Percentiles rank a stretch among this genome's conserved stretches.
Evolutionary conservation across 345 rosid genomes (phyloP).

Genomic region (Kernera saxatilis): DNA sequence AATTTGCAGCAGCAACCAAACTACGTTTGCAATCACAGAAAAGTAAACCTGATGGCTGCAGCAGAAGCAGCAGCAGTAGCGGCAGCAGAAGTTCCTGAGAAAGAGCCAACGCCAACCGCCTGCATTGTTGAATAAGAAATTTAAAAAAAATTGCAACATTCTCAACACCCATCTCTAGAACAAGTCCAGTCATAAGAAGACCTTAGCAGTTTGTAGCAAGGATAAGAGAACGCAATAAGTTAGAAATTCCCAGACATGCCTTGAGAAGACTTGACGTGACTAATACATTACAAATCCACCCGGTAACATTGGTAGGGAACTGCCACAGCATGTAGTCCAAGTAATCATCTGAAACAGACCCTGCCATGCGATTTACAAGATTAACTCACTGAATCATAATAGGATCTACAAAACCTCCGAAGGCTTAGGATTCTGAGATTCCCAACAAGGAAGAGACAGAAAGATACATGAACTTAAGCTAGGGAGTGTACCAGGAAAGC

Average conservation of each 20-base stretch:
- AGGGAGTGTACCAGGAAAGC: slow-evolving; percentile 68
- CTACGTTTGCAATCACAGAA: background rate
- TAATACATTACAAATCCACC: slow-evolving; percentile 86
- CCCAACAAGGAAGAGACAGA: background rate
- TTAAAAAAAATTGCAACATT: background rate
- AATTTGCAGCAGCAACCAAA: background rate
- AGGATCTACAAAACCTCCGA: background rate
- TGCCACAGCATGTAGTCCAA: slow-evolving; percentile 85
- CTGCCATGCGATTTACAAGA: slow-evolving; percentile 36
- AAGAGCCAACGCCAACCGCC: slow-evolving; percentile 94
- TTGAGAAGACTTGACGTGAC: slow-evolving; percentile 96
- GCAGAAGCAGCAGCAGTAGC: slow-evolving; percentile 88
- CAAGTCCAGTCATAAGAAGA: background rate
- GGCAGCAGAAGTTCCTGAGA: slow-evolving; percentile 78
- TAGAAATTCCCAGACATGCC: slow-evolving; percentile 38
- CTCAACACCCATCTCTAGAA: background rate
- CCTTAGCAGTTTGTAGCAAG: slow-evolving; percentile 8
- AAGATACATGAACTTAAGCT: background rate
- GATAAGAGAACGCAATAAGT: background rate
- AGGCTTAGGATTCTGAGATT: background rate
- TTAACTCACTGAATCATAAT: background rate
- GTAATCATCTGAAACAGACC: slow-evolving; percentile 92
- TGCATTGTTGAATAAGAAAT: slow-evolving; percentile 30
- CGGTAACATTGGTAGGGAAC: slow-evolving; percentile 93
- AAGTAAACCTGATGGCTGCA: slow-evolving; percentile 57